phyloP scores from a whole-genome alignment of 1,139 yeast species.

The Komagataea norvegica region DNA sequence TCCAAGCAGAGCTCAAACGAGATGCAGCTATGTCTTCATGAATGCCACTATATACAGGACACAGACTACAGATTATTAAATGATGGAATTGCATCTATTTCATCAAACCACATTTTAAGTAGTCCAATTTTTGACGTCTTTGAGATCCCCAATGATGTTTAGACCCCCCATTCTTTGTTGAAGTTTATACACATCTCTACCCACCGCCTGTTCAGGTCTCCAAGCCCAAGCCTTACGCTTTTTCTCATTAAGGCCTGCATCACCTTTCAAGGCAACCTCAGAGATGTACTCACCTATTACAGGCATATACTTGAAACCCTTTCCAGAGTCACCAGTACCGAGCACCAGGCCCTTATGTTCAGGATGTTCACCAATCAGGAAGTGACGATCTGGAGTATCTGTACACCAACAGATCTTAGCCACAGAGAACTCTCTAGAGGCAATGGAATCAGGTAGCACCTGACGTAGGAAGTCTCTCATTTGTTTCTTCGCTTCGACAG shows the following conservation, averaged over 20 bases:
- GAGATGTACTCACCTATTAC: slow-evolving; percentile 36
- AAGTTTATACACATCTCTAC: slow-evolving; percentile 19
- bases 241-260: slow-evolving; percentile 12
- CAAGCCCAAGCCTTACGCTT: slow-evolving; percentile 22
- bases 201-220: slow-evolving; percentile 19
- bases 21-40: too few species aligned
- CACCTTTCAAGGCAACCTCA: slow-evolving; percentile 19
- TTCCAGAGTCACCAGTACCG: slow-evolving; percentile 43
- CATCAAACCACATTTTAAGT: neutral
- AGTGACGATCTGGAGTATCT: slow-evolving; percentile 39
- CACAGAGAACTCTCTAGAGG: slow-evolving; percentile 33
- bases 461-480: slow-evolving; percentile 28
- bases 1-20: neutral
- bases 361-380: slow-evolving; percentile 40
- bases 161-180: slow-evolving; percentile 31
- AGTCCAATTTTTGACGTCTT: slow-evolving; percentile 26
- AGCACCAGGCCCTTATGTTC: slow-evolving; percentile 26
- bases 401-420: slow-evolving; percentile 44
- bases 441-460: slow-evolving; percentile 34
- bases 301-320: slow-evolving; percentile 39
- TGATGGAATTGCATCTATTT: neutral
- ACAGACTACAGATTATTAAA: too few species aligned
- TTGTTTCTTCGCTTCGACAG: slow-evolving; percentile 27
- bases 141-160: slow-evolving; percentile 27
- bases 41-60: too few species aligned